A percentile compares a stretch with the other conserved stretches of the same genome.
Conservation (phyloP, 2,329 filamentous ascomycete species). For the Didymella glomerata region DNA sequence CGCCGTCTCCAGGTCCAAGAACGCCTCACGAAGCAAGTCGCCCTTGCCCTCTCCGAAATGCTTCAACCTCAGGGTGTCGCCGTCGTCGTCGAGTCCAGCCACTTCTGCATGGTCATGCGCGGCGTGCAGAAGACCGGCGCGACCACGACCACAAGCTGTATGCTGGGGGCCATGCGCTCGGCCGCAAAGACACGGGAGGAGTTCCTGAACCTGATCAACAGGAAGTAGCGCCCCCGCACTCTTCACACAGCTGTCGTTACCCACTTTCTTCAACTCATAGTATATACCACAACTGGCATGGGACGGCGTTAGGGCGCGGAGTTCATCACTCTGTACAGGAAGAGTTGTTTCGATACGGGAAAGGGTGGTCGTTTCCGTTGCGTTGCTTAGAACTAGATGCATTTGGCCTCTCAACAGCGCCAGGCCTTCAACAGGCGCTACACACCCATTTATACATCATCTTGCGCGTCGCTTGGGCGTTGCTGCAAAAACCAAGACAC, state of each 20-base stretch:
- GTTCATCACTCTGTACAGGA: slow-evolving; percentile 43
- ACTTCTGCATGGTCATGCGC: slow-evolving; percentile 98
- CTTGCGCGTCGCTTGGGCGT: background rate
- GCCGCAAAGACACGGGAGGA: slow-evolving; percentile 95
- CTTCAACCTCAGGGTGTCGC: slow-evolving; percentile 93
- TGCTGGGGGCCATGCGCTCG: slow-evolving; percentile 93
- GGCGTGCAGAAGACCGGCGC: slow-evolving; percentile 93
- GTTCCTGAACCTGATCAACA: slow-evolving; percentile 77
- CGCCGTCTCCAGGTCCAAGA: slow-evolving; percentile 95
- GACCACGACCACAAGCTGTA: slow-evolving; percentile 93
- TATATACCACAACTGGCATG: slow-evolving; percentile 16
- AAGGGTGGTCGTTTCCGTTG: slow-evolving; percentile 29
- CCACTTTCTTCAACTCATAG: background rate
- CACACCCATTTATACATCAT: slow-evolving; percentile 20
- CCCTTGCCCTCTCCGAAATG: slow-evolving; percentile 90
- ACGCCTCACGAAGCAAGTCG: slow-evolving; percentile 93
- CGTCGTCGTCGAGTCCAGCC: slow-evolving; percentile 96
- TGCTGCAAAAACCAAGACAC: background rate
- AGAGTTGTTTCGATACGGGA: background rate
- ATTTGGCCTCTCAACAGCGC: slow-evolving; percentile 36
- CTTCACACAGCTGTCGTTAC: slow-evolving; percentile 3
- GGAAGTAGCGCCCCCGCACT: slow-evolving; percentile 29
- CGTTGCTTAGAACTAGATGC: slow-evolving; percentile 29
- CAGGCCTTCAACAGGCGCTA: slow-evolving; percentile 43
- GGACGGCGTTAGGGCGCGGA: slow-evolving; percentile 25